Conservation (phyloP, 441 rosid genomes). For the Breynia disticha region DNA sequence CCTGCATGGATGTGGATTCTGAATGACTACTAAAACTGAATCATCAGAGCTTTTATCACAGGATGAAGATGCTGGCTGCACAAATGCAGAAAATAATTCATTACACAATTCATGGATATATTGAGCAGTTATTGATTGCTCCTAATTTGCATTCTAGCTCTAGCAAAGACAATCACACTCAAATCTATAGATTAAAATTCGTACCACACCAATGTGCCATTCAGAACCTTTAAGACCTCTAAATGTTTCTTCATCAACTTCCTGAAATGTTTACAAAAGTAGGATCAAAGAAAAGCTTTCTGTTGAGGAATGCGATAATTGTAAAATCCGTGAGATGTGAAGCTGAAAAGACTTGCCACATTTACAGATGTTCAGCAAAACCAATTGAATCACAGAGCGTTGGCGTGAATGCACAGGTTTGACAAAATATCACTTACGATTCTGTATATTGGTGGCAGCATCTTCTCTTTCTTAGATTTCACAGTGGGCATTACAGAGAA, state of each 20-base stretch:
- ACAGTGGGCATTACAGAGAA: conserved; percentile 69
- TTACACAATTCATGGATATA: background rate
- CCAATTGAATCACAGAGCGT: background rate
- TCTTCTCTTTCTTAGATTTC: conserved; percentile 38
- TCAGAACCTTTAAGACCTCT: conserved; percentile 46
- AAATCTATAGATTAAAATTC: conserved; percentile 8
- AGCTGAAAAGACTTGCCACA: background rate
- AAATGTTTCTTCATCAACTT: conserved; percentile 76
- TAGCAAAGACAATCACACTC: background rate
- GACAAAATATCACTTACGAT: conserved; percentile 42
- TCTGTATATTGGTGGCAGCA: conserved; percentile 65
- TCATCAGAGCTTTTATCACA: conserved; percentile 33
- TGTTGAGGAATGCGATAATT: no score
- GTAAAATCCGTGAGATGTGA: no score
- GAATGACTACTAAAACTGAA: conserved; percentile 58
- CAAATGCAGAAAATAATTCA: conserved; percentile 1
- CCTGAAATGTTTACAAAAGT: conserved; percentile 23
- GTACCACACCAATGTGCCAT: conserved; percentile 93
- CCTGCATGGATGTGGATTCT: conserved; percentile 53
- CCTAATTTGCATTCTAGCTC: no score
- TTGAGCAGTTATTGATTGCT: background rate
- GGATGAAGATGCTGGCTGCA: conserved; percentile 54
- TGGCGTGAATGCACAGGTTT: background rate
- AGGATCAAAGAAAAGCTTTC: no score
- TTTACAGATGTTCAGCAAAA: background rate